Conservation (phyloP, 2,329 filamentous ascomycete species). For the Alternaria metachromatica region DNA sequence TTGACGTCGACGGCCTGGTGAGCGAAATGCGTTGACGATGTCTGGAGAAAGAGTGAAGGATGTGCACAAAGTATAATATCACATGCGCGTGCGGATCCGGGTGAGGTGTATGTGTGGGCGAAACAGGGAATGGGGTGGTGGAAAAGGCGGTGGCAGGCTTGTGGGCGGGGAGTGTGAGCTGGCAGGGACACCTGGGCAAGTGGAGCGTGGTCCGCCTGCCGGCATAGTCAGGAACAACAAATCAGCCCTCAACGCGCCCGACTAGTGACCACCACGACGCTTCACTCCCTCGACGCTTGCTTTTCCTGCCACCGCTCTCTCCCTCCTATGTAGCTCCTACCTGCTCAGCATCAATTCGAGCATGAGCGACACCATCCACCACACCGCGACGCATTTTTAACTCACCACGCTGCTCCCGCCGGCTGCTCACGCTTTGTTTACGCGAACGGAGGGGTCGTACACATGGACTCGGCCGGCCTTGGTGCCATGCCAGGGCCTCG, state of each 20-base stretch:
- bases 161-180: constrained; percentile 22
- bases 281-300: constrained; percentile 2
- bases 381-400: constrained; percentile 5
- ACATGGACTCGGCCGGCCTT: constrained; percentile 28
- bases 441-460: constrained; percentile 14
- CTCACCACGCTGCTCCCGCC: constrained; percentile 1
- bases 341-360: constrained; percentile 13
- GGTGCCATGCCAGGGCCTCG: constrained; percentile 42
- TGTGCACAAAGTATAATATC: neutral
- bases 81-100: constrained; percentile 6
- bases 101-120: neutral
- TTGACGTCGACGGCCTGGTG: constrained; percentile 23
- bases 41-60: neutral
- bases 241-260: constrained; percentile 11
- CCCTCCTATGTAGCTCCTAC: constrained; percentile 12
- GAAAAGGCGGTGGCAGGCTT: constrained; percentile 18
- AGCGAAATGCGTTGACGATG: neutral
- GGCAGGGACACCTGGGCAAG: constrained; percentile 18
- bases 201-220: constrained; percentile 3
- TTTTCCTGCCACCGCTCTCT: constrained; percentile 10
- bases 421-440: neutral
- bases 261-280: neutral
- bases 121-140: constrained; percentile 7
- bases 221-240: constrained; percentile 18
- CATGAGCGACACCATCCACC: constrained; percentile 25